A percentile compares a stretch with the other conserved stretches of the same genome.
Conservation (phyloP, 2,329 filamentous ascomycete species). For the Podosphaera leucotricha region DNA sequence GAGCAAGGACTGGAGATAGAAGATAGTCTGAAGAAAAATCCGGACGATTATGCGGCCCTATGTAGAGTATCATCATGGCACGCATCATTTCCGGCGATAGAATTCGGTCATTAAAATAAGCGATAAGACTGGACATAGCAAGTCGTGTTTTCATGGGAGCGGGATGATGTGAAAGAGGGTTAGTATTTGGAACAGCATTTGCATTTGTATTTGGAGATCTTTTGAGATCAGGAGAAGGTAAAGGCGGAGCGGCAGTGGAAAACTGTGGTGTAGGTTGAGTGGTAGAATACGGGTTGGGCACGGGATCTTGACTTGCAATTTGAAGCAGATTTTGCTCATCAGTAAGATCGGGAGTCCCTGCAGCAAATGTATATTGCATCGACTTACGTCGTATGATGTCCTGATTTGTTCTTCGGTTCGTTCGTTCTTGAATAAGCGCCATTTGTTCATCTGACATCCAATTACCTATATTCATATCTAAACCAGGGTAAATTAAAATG, state of each 20-base stretch:
- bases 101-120: slow-evolving; percentile 90
- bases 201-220: neutral
- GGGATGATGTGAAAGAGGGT: slow-evolving; percentile 24
- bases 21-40: slow-evolving; percentile 84
- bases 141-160: slow-evolving; percentile 57
- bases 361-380: slow-evolving; percentile 66
- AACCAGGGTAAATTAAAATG: slow-evolving; percentile 64
- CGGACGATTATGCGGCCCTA: slow-evolving; percentile 77
- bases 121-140: slow-evolving; percentile 90
- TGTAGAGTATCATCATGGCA: slow-evolving; percentile 94
- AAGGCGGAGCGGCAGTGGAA: slow-evolving; percentile 9
- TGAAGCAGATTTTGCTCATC: slow-evolving; percentile 28
- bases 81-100: slow-evolving; percentile 96
- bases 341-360: slow-evolving; percentile 60
- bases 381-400: slow-evolving; percentile 64
- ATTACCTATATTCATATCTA: slow-evolving; percentile 95
- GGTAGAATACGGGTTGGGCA: slow-evolving; percentile 3
- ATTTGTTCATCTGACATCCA: slow-evolving; percentile 99
- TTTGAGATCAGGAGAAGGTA: slow-evolving; percentile 1
- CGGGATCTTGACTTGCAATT: neutral
- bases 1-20: slow-evolving; percentile 71
- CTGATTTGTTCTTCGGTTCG: slow-evolving; percentile 53
- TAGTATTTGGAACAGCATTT: slow-evolving; percentile 1
- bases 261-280: slow-evolving; percentile 9
- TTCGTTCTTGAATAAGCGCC: slow-evolving; percentile 69